Evolutionary conservation across 441 rosid genomes (phyloP).

Genomic region (Pelargonium fulgidum): DNA sequence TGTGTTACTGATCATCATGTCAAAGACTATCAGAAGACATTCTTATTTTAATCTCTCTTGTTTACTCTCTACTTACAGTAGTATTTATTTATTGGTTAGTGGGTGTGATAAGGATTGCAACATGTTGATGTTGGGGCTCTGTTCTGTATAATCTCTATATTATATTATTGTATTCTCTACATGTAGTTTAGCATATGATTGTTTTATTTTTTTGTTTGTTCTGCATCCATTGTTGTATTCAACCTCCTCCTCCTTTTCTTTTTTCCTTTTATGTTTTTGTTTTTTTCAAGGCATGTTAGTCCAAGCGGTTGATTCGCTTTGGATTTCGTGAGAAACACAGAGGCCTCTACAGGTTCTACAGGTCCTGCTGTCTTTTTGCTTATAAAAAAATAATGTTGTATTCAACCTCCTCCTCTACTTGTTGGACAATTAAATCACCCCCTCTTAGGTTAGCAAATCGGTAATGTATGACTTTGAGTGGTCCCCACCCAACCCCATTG

Average conservation of each 20-base stretch:
- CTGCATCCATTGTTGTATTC: neutral
- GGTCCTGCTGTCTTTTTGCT: too few species aligned
- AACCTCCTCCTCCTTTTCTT: neutral
- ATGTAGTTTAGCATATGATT: constrained; percentile 4
- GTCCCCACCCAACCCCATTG: too few species aligned
- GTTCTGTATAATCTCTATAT: neutral
- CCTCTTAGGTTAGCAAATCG: too few species aligned
- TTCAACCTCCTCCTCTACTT: too few species aligned
- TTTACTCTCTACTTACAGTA: neutral
- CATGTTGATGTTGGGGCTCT: neutral
- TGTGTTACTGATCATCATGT: constrained; percentile 23
- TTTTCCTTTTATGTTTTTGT: too few species aligned
- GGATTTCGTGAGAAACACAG: too few species aligned
- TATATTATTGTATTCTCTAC: neutral
- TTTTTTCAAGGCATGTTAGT: too few species aligned
- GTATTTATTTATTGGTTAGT: constrained; percentile 23
- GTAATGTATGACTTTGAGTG: too few species aligned
- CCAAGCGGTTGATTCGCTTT: too few species aligned
- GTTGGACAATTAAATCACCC: too few species aligned
- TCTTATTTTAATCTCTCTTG: constrained; percentile 21
- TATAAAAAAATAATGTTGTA: too few species aligned
- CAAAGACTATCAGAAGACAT: constrained; percentile 26
- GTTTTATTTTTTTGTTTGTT: constrained; percentile 9
- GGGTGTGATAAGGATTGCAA: constrained; percentile 23
- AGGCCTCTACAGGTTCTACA: too few species aligned